Evolutionary conservation across 805 yeast genomes (phyloP), one percentile per base, ranked within the genome.

Genomic region (Komagataella ulmi): DNA sequence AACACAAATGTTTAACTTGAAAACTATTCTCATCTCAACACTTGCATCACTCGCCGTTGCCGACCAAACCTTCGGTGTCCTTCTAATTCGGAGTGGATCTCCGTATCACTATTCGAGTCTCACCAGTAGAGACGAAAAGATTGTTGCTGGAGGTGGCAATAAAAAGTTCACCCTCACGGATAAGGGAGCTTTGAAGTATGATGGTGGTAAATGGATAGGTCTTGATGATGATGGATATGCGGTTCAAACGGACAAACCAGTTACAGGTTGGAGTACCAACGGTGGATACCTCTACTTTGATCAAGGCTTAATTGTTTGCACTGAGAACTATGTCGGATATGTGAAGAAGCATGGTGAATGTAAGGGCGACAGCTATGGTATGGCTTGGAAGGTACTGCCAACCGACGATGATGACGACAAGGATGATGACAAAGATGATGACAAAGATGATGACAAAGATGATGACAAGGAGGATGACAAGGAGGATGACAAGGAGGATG

Each of bases 391-490:
- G 24, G 19, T 24, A 10, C 21, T 40, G 10, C 18, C 40, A 24
- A 53, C 56, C 36, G 51, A 52, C 49, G 70, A 43, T 71, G 36
- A 12, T 8, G 36, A 24, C 10, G 36, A 24, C 8, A 24, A 6
- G 7, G 36, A 12, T 8, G 36, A 24, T 24, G 36, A 24, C 8
- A 24, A 6, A 3, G 12, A 24, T 6, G 12, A 24, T 12, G 12
- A 7, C 36, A 6, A 18, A 18, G 12, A 24, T 6, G 12, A 24
- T 12, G 12, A 7, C 36, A 6, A 18, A 18, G 36, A 12, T 3
- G 36, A 24, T 24, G 36, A 24, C 8, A 24, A 6, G 3, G 36
- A 12, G 10, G 36, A 24, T 24, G 36, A 24, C 8, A 24, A 6
- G 3, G 12, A 24, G 7, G 12, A 24, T 12, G n/a, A 8, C 40